Evolutionary conservation across 768 basidiomycete genomes (phyloP).

Genomic region (Suillus alpinus): DNA sequence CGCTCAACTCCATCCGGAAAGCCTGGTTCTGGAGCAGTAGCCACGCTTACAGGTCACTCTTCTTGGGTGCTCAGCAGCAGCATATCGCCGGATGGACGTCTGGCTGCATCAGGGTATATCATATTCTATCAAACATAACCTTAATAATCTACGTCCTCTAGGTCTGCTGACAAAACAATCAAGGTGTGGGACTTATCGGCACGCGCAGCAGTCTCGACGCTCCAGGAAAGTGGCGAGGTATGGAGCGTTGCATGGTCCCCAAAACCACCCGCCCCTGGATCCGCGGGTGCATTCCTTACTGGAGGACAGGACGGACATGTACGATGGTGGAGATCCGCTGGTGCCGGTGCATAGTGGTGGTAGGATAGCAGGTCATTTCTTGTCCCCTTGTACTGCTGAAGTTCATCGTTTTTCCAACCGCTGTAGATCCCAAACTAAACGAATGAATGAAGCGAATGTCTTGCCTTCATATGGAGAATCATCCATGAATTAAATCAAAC

Average conservation of each 20-base stretch:
- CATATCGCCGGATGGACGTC: slow-evolving; percentile 76
- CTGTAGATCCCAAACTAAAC: not conserved
- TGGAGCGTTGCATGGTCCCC: slow-evolving; percentile 85
- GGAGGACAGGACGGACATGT: slow-evolving; percentile 76
- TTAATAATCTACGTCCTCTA: slow-evolving; percentile 22
- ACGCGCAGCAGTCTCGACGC: slow-evolving; percentile 70
- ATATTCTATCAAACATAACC: not conserved
- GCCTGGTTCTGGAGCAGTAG: slow-evolving; percentile 73
- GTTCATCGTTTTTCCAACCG: not conserved
- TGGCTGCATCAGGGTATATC: slow-evolving; percentile 77
- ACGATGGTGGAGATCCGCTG: slow-evolving; percentile 77
- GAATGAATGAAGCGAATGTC: not conserved
- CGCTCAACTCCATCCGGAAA: slow-evolving; percentile 60
- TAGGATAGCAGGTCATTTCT: not conserved
- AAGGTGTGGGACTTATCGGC: slow-evolving; percentile 86
- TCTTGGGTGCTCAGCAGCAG: slow-evolving; percentile 89
- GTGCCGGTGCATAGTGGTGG: slow-evolving; percentile 31
- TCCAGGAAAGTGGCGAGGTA: slow-evolving; percentile 77
- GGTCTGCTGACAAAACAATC: slow-evolving; percentile 82
- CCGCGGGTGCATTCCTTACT: slow-evolving; percentile 62
- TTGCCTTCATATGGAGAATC: not conserved
- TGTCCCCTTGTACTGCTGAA: not conserved
- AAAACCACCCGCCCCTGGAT: slow-evolving; percentile 49
- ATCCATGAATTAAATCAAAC: not conserved
- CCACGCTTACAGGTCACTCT: slow-evolving; percentile 82